Percentiles rank a stretch among this genome's conserved stretches.
phyloP scores from a whole-genome alignment of 2,329 filamentous ascomycete species.

The Neofusicoccum sp. region DNA sequence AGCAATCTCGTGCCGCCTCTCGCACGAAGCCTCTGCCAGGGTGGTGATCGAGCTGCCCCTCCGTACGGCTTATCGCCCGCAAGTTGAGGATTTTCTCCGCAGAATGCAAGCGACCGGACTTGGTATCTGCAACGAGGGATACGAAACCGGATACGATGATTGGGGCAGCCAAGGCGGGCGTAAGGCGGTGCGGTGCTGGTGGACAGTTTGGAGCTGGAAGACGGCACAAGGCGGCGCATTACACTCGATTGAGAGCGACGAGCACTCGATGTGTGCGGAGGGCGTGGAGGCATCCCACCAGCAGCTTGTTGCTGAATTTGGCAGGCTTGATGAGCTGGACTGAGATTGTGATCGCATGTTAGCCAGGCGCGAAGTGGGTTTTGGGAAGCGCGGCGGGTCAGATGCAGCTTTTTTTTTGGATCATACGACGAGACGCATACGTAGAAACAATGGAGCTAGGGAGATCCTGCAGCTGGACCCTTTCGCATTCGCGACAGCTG shows the following conservation, averaged over 20 bases:
- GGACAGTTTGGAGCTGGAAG: constrained; percentile 58
- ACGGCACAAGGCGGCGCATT: neutral
- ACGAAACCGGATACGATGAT: constrained; percentile 68
- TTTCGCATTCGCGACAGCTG: neutral
- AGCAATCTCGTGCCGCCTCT: constrained; percentile 68
- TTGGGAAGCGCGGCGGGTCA: neutral
- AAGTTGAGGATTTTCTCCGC: constrained; percentile 62
- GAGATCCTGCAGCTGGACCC: neutral
- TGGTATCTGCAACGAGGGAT: constrained; percentile 58
- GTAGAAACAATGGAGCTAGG: constrained; percentile 1
- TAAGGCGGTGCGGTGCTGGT: constrained; percentile 64
- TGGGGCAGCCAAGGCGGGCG: constrained; percentile 58
- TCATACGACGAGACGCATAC: constrained; percentile 12
- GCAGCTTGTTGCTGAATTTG: constrained; percentile 10
- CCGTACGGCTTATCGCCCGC: constrained; percentile 65
- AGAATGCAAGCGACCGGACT: constrained; percentile 58
- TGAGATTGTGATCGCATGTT: neutral
- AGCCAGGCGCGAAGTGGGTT: neutral
- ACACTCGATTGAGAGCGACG: constrained; percentile 11
- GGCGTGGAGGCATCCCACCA: constrained; percentile 3
- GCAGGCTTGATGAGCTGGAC: neutral
- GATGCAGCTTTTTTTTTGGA: neutral
- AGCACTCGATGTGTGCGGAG: neutral
- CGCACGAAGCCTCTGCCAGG: constrained; percentile 55
- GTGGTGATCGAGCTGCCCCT: constrained; percentile 79